Percentiles rank a stretch among this genome's conserved stretches.
These are phyloP conservation scores for Candida anutae DNA, from an alignment of 1,139 yeast genomes.

Conservation along the genomic window DNA sequence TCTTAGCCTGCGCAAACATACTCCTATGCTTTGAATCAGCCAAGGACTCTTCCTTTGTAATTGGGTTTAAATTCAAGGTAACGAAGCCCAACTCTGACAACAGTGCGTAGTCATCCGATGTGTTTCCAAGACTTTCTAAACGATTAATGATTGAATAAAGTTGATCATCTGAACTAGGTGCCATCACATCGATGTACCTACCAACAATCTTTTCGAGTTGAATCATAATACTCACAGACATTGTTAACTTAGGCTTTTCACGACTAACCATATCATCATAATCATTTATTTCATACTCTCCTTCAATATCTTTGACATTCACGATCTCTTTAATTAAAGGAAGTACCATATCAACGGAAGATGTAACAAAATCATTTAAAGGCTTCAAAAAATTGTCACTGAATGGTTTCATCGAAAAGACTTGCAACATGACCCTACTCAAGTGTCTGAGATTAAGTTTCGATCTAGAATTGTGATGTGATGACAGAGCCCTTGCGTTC, in stretches of 20 bases:
- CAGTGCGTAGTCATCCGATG: constrained; percentile 33
- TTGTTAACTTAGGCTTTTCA: constrained; percentile 54
- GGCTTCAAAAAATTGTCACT: constrained; percentile 72
- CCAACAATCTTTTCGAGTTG: constrained; percentile 51
- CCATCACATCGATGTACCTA: constrained; percentile 43
- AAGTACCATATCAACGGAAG: constrained; percentile 40
- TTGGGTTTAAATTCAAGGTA: constrained; percentile 41
- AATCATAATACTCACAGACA: constrained; percentile 60
- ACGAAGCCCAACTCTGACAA: constrained; percentile 35
- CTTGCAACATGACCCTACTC: constrained; percentile 54
- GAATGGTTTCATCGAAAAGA: constrained; percentile 62
- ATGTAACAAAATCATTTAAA: constrained; percentile 59
- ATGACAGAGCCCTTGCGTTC: constrained; percentile 25
- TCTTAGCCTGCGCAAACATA: constrained; percentile 69
- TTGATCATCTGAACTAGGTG: constrained; percentile 49
- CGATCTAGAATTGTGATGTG: constrained; percentile 13
- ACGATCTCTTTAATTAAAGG: constrained; percentile 41
- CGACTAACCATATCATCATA: constrained; percentile 68
- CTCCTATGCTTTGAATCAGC: constrained; percentile 42
- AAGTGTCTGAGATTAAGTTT: constrained; percentile 52
- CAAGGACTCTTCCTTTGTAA: constrained; percentile 38
- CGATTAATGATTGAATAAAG: constrained; percentile 36
- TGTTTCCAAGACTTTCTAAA: constrained; percentile 26
- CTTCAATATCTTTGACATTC: constrained; percentile 51
- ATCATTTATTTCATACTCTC: constrained; percentile 52